A percentile compares a stretch with the other conserved stretches of the same genome.
Evolutionary conservation across 768 basidiomycete genomes (phyloP).

Genomic region (Suillus brevipes): DNA sequence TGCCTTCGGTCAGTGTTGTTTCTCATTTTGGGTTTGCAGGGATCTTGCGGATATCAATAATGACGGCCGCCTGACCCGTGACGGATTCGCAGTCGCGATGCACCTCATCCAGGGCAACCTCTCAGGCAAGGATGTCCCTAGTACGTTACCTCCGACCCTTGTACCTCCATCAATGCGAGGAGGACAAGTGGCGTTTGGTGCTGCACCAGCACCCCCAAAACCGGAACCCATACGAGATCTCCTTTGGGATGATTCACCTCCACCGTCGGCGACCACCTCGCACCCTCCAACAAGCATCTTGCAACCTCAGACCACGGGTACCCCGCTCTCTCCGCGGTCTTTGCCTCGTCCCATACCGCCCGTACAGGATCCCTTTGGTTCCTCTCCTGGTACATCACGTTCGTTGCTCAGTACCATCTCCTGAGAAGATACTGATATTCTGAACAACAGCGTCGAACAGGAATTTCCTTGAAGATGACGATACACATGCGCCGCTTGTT

Average conservation of each 20-base stretch:
- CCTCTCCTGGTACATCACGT: conserved; percentile 31
- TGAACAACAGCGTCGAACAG: conserved; percentile 26
- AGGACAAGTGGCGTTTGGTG: conserved; percentile 37
- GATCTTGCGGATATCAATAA: conserved; percentile 90
- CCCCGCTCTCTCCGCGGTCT: conserved; percentile 33
- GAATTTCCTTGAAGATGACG: conserved; percentile 75
- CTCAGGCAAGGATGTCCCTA: conserved; percentile 74
- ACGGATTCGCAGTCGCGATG: conserved; percentile 95
- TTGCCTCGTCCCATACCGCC: conserved; percentile 20
- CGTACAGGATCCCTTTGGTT: conserved; percentile 52
- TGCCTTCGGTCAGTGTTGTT: conserved; percentile 1
- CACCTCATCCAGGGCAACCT: conserved; percentile 88
- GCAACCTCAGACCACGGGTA: conserved; percentile 41
- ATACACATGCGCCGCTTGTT: conserved; percentile 45
- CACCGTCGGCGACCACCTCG: conserved; percentile 38
- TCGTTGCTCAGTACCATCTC: conserved; percentile 8
- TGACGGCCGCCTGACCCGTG: conserved; percentile 82
- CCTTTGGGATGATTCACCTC: conserved; percentile 56
- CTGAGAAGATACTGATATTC: conserved; percentile 7
- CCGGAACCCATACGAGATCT: conserved; percentile 46
- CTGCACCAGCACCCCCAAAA: conserved; percentile 38
- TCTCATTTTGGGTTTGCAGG: conserved; percentile 47
- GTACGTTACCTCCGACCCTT: conserved; percentile 66
- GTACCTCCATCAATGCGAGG: conserved; percentile 81
- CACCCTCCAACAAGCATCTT: conserved; percentile 26